A percentile compares a stretch with the other conserved stretches of the same genome.
These are phyloP conservation scores for Phytophthora uliginosa DNA, from an alignment of 352 stramenopile genomes.

Conservation along the genomic window DNA sequence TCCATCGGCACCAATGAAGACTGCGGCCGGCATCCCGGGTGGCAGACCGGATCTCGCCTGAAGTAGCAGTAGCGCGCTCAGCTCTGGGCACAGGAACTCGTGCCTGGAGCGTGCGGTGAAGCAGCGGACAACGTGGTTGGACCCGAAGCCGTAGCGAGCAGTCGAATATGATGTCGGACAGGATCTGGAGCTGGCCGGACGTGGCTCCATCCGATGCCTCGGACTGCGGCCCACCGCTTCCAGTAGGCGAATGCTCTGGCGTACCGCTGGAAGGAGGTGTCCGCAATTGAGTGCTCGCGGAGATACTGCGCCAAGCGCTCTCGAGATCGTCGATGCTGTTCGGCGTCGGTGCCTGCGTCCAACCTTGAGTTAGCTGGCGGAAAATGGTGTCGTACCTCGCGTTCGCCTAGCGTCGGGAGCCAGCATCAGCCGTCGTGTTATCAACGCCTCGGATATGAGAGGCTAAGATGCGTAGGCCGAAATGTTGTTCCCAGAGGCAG, in stretches of 20 bases:
- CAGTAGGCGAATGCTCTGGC: background rate
- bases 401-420: background rate
- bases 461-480: background rate
- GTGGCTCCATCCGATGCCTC: background rate
- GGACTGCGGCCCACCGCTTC: background rate
- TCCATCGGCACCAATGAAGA: background rate
- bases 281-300: background rate
- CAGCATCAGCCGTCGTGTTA: background rate
- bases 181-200: background rate
- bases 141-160: background rate
- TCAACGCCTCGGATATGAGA: background rate
- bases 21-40: background rate
- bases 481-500: background rate
- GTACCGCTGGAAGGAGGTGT: background rate
- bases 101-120: too few species aligned
- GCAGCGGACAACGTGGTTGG: background rate
- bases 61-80: background rate
- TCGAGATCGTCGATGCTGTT: background rate
- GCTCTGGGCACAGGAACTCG: too few species aligned
- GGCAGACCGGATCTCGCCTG: background rate
- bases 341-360: background rate
- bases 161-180: background rate
- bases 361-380: background rate
- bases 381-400: background rate
- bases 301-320: background rate